Conservation (phyloP, 1,139 yeast species). For the Debaryomycetaceae sp. region DNA sequence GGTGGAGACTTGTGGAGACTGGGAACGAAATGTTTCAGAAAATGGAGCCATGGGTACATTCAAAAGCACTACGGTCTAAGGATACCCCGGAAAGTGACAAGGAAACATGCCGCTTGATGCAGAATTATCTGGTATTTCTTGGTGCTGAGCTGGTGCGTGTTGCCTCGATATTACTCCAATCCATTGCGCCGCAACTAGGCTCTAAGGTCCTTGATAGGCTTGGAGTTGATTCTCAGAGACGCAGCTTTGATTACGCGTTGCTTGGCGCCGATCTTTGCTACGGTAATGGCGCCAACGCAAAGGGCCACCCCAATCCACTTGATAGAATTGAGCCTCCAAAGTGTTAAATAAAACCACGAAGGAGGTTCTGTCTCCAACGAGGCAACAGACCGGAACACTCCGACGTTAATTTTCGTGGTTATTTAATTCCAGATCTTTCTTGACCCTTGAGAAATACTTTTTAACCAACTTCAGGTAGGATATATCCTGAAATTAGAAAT, state of each 20-base stretch:
- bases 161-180: conserved; percentile 52
- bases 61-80: conserved; percentile 18
- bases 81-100: conserved; percentile 7
- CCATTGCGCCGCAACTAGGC: conserved; percentile 64
- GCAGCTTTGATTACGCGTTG: conserved; percentile 25
- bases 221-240: conserved; percentile 31
- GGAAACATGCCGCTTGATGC: conserved; percentile 14
- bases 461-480: too few relatives aligned
- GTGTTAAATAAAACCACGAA: too few relatives aligned
- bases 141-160: conserved; percentile 69
- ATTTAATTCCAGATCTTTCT: too few relatives aligned
- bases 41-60: conserved; percentile 49
- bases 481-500: too few relatives aligned
- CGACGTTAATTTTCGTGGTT: too few relatives aligned
- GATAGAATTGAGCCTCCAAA: conserved; percentile 13
- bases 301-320: conserved; percentile 16
- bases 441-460: too few relatives aligned
- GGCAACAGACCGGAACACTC: too few relatives aligned
- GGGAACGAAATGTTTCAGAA: conserved; percentile 57
- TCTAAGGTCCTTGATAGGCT: conserved; percentile 51
- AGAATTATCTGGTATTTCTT: conserved; percentile 45
- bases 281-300: conserved; percentile 27
- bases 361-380: too few relatives aligned
- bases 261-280: conserved; percentile 42
- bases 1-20: conserved; percentile 51